Conservation (phyloP, 164 flowering plant species). For the Macadamia integrifolia region DNA sequence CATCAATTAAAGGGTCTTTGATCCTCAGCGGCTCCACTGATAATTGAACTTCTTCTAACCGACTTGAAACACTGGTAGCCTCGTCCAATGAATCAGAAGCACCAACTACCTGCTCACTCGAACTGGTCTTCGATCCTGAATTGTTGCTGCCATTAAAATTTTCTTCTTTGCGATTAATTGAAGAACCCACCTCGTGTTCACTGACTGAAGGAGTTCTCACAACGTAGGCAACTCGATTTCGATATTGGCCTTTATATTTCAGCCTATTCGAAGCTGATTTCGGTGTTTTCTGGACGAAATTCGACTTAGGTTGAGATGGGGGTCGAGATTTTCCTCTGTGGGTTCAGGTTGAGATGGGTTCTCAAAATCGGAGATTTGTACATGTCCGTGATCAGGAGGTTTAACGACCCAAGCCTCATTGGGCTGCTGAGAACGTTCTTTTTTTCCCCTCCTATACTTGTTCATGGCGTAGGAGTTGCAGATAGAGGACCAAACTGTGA, state of each 20-base stretch:
- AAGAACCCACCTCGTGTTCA: conserved; percentile 17
- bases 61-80: too few species aligned
- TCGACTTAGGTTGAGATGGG: conserved; percentile 8
- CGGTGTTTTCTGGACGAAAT: not conserved
- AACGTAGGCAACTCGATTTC: conserved; percentile 12
- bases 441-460: conserved; percentile 13
- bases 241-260: conserved; percentile 10
- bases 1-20: conserved; percentile 4
- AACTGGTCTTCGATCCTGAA: conserved; percentile 5
- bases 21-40: too few species aligned
- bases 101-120: conserved; percentile 1
- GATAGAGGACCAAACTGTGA: not conserved
- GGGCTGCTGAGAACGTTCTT: not conserved
- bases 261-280: conserved; percentile 3
- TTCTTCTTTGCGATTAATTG: conserved; percentile 8
- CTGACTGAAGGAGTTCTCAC: conserved; percentile 3
- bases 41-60: too few species aligned
- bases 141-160: not conserved
- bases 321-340: not conserved
- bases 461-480: conserved; percentile 3
- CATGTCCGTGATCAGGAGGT: conserved; percentile 8
- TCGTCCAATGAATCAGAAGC: too few species aligned
- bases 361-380: not conserved
- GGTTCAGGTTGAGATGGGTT: conserved; percentile 8
- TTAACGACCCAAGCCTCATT: conserved; percentile 18